Base-by-base conservation (phyloP, 164 flowering plant genomes). In the Vitis amurensis region DNA sequence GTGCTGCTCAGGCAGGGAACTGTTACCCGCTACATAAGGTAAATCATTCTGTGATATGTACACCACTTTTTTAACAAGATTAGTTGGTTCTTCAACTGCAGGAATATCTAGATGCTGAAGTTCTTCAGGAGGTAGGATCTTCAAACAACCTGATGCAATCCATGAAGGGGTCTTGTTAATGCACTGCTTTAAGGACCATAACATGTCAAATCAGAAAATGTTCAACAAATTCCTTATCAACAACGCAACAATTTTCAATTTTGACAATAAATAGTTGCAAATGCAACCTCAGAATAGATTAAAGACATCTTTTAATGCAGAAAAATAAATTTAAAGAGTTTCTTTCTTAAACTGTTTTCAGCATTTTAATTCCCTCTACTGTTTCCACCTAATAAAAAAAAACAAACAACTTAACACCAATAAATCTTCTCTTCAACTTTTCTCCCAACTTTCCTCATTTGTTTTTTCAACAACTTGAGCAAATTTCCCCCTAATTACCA, bases 61-160 rank as follows among this genome's bases (percentile, higher is more conserved):
- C 19, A 83, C 71, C 56, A 95, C 62, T 50, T 81, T 78, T 63
- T 84, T 85, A 53, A 91, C 78, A 59, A 80, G 85, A 71, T 69
- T 61, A 9, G 59, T 31, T 15, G 86, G 55, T 8, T 75, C 83
- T 66, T 50, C 71, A 55, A 9, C 74, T 10, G 59, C 16, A 16
- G 94, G 96, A 61, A 92, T 69, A 75, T 84, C 91, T 74, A 95
- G 71, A 67, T 68, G 81, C 79, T 86, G 77, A 73, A 95, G 91
- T 67, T 90, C 86, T 80, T 89, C 91, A 31, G 84, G 85, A 56
- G 95, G 83, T 48, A 91, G 82, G 52, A 91, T 79, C 85, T 88
- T 88, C 89, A 94, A 89, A 83, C 97, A 94, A 77, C 82, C 97
- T 92, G 87, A 78, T 48, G 78, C 14, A 30, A 69, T 59, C 29